These are phyloP conservation scores for Niveomyces coronatus DNA, from an alignment of 2,329 filamentous ascomycete genomes.

Conservation along the genomic window DNA sequence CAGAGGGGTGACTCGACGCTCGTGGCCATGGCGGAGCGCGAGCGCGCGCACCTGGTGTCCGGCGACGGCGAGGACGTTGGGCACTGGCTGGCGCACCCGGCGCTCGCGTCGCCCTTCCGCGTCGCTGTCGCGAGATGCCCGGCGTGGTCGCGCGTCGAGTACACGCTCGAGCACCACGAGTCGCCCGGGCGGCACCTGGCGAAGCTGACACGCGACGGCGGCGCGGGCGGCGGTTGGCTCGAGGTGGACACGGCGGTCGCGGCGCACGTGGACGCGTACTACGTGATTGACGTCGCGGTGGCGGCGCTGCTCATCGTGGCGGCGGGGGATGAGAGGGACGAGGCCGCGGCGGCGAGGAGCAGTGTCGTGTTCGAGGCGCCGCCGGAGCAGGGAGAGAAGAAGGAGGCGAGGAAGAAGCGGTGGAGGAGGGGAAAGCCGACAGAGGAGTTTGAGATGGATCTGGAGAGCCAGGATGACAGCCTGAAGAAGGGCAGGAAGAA, in stretches of 20 bases:
- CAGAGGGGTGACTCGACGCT: slow-evolving; percentile 48
- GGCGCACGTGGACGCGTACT: slow-evolving; percentile 48
- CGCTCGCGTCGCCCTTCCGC: slow-evolving; percentile 52
- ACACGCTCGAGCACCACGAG: slow-evolving; percentile 55
- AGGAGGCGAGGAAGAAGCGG: slow-evolving; percentile 19
- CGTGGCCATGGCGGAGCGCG: slow-evolving; percentile 53
- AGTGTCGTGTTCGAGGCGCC: slow-evolving; percentile 45
- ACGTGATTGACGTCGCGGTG: slow-evolving; percentile 52
- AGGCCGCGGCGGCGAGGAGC: neutral
- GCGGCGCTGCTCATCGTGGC: slow-evolving; percentile 51
- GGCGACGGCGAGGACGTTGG: slow-evolving; percentile 51
- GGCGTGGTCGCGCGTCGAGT: slow-evolving; percentile 51
- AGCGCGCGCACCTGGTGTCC: slow-evolving; percentile 63
- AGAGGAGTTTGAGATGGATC: slow-evolving; percentile 49
- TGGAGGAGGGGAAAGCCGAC: slow-evolving; percentile 34
- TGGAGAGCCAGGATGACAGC: slow-evolving; percentile 50
- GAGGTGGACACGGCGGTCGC: slow-evolving; percentile 53
- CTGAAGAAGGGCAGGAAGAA: slow-evolving; percentile 18
- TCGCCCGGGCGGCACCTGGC: slow-evolving; percentile 50
- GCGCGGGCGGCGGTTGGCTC: slow-evolving; percentile 47
- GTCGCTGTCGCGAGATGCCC: slow-evolving; percentile 47
- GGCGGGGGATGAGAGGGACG: slow-evolving; percentile 38
- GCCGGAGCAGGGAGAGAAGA: slow-evolving; percentile 24
- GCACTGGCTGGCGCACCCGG: slow-evolving; percentile 54
- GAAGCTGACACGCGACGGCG: slow-evolving; percentile 49